Evolutionary conservation across 306 rosid genomes (phyloP).

Genomic region (Parietaria judaica): DNA sequence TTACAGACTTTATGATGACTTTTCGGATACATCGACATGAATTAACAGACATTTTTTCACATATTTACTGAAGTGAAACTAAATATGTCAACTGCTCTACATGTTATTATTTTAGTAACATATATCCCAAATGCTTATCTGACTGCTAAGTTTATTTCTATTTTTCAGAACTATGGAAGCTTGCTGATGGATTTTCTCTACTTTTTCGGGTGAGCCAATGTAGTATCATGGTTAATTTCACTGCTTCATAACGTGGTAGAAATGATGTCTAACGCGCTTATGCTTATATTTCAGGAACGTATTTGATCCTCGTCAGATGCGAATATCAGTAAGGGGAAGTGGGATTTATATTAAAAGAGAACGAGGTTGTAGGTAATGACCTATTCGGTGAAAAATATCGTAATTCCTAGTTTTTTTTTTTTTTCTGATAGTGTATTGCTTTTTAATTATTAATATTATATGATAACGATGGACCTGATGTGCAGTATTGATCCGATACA

Average conservation of each 20-base stretch:
- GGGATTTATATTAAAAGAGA: conserved; percentile 91
- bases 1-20: too few relatives aligned
- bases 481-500: conserved; percentile 94
- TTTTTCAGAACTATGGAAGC: conserved; percentile 81
- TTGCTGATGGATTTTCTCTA: conserved; percentile 86
- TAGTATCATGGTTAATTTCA: too few relatives aligned
- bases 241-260: too few relatives aligned
- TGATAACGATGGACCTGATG: conserved; percentile 16
- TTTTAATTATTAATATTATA: too few relatives aligned
- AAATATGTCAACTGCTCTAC: background rate
- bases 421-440: conserved; percentile 9
- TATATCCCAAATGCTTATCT: conserved; percentile 10
- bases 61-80: conserved; percentile 1
- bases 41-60: background rate
- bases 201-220: conserved; percentile 78
- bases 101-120: background rate
- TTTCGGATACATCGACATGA: too few relatives aligned
- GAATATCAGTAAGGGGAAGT: conserved; percentile 92
- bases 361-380: conserved; percentile 85
- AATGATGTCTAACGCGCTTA: background rate
- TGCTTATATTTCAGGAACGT: conserved; percentile 50
- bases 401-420: conserved; percentile 5
- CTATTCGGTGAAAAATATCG: background rate
- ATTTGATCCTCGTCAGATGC: conserved; percentile 96
- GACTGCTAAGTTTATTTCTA: conserved; percentile 4